Evolutionary conservation across 78 protist genomes (phyloP).

Genomic region (Dictyostelium purpureum): DNA sequence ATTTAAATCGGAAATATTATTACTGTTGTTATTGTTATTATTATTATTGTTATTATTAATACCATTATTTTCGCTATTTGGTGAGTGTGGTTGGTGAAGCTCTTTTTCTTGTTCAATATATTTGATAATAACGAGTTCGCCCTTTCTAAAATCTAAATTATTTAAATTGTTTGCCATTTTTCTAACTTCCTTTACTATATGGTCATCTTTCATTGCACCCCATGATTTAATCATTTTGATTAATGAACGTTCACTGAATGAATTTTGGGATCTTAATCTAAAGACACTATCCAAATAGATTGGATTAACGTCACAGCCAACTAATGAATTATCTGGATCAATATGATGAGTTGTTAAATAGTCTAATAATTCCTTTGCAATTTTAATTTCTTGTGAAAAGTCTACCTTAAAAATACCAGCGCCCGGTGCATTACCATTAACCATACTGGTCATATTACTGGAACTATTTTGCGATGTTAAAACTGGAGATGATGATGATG

Average conservation of each 20-base stretch:
- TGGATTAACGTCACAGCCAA: slow-evolving; percentile 62
- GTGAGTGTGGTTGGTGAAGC: no score
- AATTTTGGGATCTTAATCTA: slow-evolving; percentile 35
- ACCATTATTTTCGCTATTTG: background rate
- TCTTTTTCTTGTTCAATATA: background rate
- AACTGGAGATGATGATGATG: slow-evolving; percentile 2
- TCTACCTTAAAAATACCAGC: background rate
- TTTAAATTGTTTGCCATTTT: slow-evolving; percentile 27
- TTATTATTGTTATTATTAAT: background rate
- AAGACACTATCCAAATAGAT: slow-evolving; percentile 40
- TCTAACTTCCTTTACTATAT: slow-evolving; percentile 41
- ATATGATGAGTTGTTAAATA: slow-evolving; percentile 34
- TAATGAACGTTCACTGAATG: slow-evolving; percentile 56
- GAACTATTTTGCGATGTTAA: background rate
- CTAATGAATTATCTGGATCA: slow-evolving; percentile 59
- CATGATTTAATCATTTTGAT: slow-evolving; percentile 52
- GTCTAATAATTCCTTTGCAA: slow-evolving; percentile 48
- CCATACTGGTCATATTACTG: background rate
- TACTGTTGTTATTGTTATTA: slow-evolving; percentile 5
- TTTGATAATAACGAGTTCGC: slow-evolving; percentile 58
- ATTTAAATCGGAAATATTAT: background rate
- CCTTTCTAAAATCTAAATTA: slow-evolving; percentile 44
- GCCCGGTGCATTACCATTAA: background rate
- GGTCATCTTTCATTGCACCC: slow-evolving; percentile 63
- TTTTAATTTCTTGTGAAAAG: slow-evolving; percentile 25